Evolutionary conservation across 2,329 filamentous ascomycete species (phyloP), one percentile per base, ranked within the genome.

Genomic region (Boeremia exigua): DNA sequence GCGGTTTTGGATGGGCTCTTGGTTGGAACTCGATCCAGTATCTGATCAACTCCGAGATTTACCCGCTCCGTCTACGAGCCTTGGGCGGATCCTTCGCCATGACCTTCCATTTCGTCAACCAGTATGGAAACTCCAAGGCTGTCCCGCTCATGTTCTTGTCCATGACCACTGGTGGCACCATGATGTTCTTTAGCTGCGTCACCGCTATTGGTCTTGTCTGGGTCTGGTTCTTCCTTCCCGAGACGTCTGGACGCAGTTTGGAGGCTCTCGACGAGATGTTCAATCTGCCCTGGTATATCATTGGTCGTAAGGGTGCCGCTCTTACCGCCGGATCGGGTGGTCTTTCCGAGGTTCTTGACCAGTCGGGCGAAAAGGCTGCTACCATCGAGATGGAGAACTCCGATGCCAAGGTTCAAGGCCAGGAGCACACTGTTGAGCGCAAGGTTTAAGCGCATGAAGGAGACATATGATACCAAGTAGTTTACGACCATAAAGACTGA

Each of bases 51-150:
- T 88, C 88, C 1, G 90, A 93, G 70, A 82, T 93, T 58, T 93
- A 91, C 78, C 89, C 90, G 0, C 81, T 92, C 9, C 84, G 89
- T 3, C 86, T 93, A 45, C 85, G 90, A 51, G 88, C 89, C 4
- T 76, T 92, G 9, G 85, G 87, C 17, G 89, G 88, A 0, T 89
- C 86, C 0, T 81, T 89, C 68, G 86, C 88, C 42, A 92, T 92
- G 90, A 89, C 86, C 0, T 82, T 92, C 56, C 89, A 93, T 74
- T 92, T 92, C 69, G 87, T 84, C 56, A 91, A 91, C 74, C 88
- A 92, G 74, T 92, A 91, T 70, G 90, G 89, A 25, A 92, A 90
- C 77, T 83, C 86, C 1, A 87, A 90, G 32, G 71, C 90, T 0
- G 87, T 92, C 0, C 90, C 89, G 1, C 84, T 86, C 61, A 91